Evolutionary conservation across 768 basidiomycete species (phyloP), one percentile per base, ranked within the genome.

Genomic region (Psilocybe sp.): DNA sequence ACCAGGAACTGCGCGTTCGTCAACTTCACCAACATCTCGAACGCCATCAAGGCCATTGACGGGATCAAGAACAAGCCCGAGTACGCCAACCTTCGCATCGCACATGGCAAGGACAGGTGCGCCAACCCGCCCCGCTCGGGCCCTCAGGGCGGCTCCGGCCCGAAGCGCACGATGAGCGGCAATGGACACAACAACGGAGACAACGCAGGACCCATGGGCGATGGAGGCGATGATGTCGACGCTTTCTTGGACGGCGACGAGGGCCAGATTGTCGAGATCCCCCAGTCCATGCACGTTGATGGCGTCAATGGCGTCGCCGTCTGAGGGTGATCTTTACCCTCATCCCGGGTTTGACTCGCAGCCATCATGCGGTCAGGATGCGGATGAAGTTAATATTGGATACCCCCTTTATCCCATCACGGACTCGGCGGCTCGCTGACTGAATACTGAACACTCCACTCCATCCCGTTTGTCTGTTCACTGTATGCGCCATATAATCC

Each of bases 1-100:
- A 12, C 18, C 48, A 94, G 91, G 80, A 92, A 93, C 71, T 95
- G 93, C 64, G 92, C 92, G 28, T 99, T 94, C 64, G 87, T 93
- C 61, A 97, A 96, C 74, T 96, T 94, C 59, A 96, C 93, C 32
- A 94, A 94, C 71, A 84, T 97, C 57, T 85, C 87, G 44, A 95
- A 95, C 63, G 93, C 94, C 11, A 93, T 94, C 77, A 98, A 98
- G 74, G 94, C 96, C n/a, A 95, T 98, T 61, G 96, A 98, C 50
- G 88, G 86, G 7, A 81, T 97, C 69, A 96, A 96, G 80, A 82
- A 77, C 63, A 90, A 92, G 64, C 82, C 91, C 1, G 95, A 98
- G 63, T 98, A 98, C 63, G 76, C 82, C 14, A 86, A 85, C 66
- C 71, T 98, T 57, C 87, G 92, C 36, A 90, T 99, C 51, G 87